Evolutionary conservation across 164 flowering plant genomes (phyloP).

Genomic region (Amborella trichopoda): DNA sequence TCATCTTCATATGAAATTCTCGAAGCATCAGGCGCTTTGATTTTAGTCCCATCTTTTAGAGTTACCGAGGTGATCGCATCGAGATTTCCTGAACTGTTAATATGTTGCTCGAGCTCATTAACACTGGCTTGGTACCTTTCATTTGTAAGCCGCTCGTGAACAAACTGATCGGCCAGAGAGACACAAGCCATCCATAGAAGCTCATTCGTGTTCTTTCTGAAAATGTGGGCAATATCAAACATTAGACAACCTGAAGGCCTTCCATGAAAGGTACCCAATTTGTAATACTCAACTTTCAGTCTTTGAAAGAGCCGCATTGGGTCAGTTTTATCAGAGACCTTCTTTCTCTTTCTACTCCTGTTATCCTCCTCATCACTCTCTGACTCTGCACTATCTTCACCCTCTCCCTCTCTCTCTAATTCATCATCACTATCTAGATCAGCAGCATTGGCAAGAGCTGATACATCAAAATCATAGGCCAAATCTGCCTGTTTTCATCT

Average conservation of each 20-base stretch:
- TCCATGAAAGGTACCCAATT: conserved; percentile 88
- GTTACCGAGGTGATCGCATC: conserved; percentile 72
- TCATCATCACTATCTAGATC: conserved; percentile 60
- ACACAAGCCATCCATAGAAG: conserved; percentile 94
- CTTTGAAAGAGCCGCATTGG: conserved; percentile 35
- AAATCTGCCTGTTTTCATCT: conserved; percentile 76
- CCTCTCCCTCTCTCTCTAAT: conserved; percentile 25
- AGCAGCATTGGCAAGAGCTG: conserved; percentile 53
- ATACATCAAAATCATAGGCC: conserved; percentile 67
- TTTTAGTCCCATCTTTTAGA: conserved; percentile 86
- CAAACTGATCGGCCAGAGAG: conserved; percentile 88
- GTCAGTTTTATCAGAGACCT: conserved; percentile 25
- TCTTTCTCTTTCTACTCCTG: conserved; percentile 36
- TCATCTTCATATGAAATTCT: conserved; percentile 89
- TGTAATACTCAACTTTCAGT: conserved; percentile 62
- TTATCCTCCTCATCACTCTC: conserved; percentile 37
- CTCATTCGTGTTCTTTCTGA: conserved; percentile 83
- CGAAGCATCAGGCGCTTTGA: conserved; percentile 69
- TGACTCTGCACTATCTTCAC: conserved; percentile 24
- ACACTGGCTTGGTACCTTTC: conserved; percentile 90
- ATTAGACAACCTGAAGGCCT: conserved; percentile 88
- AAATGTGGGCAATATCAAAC: conserved; percentile 67
- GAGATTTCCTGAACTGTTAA: conserved; percentile 76
- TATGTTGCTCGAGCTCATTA: conserved; percentile 92
- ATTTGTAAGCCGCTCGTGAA: conserved; percentile 78